Evolutionary conservation across 164 flowering plant genomes (phyloP).

Genomic region (Berberis vulgaris): DNA sequence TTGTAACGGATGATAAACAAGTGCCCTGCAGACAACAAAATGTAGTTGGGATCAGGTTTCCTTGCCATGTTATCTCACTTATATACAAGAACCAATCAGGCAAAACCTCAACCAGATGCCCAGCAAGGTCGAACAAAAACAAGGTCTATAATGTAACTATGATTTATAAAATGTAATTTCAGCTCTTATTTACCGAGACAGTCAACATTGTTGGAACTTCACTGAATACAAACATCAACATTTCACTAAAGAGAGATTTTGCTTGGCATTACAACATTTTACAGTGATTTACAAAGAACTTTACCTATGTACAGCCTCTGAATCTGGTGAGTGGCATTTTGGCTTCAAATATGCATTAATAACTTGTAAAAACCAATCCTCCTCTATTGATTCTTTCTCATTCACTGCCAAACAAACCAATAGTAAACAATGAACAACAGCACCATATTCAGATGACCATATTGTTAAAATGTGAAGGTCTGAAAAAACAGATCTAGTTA

Average conservation of each 20-base stretch:
- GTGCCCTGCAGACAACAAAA: constrained; percentile 42
- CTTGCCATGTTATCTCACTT: too few relatives aligned
- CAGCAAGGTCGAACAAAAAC: too few relatives aligned
- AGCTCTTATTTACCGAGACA: too few relatives aligned
- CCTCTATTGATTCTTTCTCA: constrained; percentile 11
- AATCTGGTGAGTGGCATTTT: constrained; percentile 75
- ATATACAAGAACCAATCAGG: too few relatives aligned
- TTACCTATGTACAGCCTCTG: constrained; percentile 65
- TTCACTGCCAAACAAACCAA: constrained; percentile 18
- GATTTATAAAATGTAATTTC: too few relatives aligned
- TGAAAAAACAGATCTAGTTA: neutral
- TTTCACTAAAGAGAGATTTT: too few relatives aligned
- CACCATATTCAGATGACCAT: neutral
- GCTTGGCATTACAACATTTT: too few relatives aligned
- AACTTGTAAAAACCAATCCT: constrained; percentile 37
- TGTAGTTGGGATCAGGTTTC: neutral
- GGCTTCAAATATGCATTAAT: constrained; percentile 80
- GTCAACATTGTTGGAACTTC: too few relatives aligned
- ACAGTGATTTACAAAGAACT: neutral
- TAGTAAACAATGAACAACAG: constrained; percentile 4
- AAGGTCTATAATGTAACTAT: too few relatives aligned
- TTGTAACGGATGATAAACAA: constrained; percentile 46
- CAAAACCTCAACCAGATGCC: too few relatives aligned
- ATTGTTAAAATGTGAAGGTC: neutral
- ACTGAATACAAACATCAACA: too few relatives aligned